Conservation (phyloP, 805 yeast genomes). For the Candida caryicola region DNA sequence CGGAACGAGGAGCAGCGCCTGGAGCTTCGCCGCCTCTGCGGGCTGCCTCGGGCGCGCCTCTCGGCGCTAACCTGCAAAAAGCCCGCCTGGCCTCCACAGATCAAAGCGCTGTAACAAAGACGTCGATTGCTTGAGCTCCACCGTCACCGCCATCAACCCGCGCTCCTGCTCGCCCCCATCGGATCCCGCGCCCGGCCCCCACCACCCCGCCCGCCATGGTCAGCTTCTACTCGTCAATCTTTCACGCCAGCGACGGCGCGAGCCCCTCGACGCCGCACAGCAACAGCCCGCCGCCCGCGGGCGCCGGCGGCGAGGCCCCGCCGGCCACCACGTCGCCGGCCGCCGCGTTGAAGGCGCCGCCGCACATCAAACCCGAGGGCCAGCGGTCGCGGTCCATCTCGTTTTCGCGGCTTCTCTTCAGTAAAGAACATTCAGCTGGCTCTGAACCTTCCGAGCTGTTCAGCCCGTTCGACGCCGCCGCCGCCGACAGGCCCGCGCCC, state of each 20-base stretch:
- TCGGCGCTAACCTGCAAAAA: too few species aligned
- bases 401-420: conserved; percentile 25
- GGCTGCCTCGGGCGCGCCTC: too few species aligned
- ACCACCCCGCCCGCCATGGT: conserved; percentile 17
- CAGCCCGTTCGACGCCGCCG: too few species aligned
- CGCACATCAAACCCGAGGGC: conserved; percentile 10
- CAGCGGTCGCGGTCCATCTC: conserved; percentile 25
- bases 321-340: conserved; percentile 6
- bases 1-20: too few species aligned
- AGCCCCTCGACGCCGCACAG: not conserved
- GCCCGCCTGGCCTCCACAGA: too few species aligned
- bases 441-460: not conserved
- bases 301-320: conserved; percentile 1
- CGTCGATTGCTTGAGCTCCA: too few species aligned
- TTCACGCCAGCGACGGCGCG: conserved; percentile 5
- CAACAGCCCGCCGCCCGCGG: not conserved
- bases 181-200: too few species aligned
- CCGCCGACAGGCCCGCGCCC: too few species aligned
- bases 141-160: too few species aligned
- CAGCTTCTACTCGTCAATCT: conserved; percentile 17
- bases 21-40: too few species aligned
- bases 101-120: too few species aligned
- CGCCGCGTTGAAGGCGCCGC: conserved; percentile 10
- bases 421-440: conserved; percentile 14
- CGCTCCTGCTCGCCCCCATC: too few species aligned